Base-by-base conservation (phyloP, 495 filamentous ascomycete species). In the Tuber microsphaerosporum region DNA sequence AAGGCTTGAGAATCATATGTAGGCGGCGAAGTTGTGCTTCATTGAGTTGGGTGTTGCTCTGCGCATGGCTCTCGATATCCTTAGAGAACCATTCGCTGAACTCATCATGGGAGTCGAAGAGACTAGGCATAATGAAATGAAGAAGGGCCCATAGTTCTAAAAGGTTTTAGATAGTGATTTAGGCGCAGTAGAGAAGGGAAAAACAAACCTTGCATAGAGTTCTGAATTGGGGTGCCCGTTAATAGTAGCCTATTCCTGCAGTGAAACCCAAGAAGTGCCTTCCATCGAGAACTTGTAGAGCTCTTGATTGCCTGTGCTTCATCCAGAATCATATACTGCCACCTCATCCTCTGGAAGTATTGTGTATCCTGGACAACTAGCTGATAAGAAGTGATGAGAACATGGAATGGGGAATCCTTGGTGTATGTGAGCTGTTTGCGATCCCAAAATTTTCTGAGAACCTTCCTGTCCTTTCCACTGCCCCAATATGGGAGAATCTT, bases 31-130 rank as follows among this genome's bases (percentile, higher is more conserved):
- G 89, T 84, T 99, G 95, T 81, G 97, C 93, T 83, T 98, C 95
- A 80, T 99, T 98, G 56, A 99, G 89, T 83, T 98, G 97, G 44
- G 95, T 98, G 84, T 99, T 98, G 84, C 93, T 97, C 84, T 97
- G 94, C 16, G 95, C 96, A 80, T 99, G 95, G 43, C 93, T 97
- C 84, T 99, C 95, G 80, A 99, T 99, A 81, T 99, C 95, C 84
- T 98, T 98, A 45, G 96, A 98, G 85, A 99, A 99, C 95, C 95
- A 99, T 82, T 99, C 95, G 86, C 93, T 97, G 84, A 99, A 99
- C 83, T 99, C 95, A 83, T 99, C 95, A 83, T 99, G 95, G 4
- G 94, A 97, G 83, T 99, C 95, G 84, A 99, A 99, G 37, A 99
- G 86, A 56, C 92, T 96, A 19, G 95, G 95, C 95, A 99, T 99